phyloP scores from a whole-genome alignment of 2,329 filamentous ascomycete species.

The Botrytis deweyae region DNA sequence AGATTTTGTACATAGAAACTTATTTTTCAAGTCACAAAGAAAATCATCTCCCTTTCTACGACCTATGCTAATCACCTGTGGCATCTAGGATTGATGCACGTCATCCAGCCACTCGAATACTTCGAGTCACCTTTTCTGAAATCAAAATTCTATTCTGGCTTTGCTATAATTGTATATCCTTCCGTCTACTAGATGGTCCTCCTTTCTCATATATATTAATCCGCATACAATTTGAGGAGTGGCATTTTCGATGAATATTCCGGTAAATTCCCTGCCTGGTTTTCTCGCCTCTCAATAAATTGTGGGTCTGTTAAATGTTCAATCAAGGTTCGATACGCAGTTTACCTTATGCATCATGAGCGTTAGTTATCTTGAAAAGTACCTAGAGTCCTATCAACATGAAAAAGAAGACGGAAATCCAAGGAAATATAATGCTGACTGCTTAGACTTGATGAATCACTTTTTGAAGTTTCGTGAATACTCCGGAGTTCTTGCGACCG shows the following conservation, averaged over 20 bases:
- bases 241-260: background rate
- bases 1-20: background rate
- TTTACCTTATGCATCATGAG: background rate
- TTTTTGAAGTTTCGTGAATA: background rate
- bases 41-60: background rate
- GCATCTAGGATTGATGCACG: background rate
- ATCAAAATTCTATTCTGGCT: background rate
- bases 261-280: fast-evolving
- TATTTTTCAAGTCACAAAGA: background rate
- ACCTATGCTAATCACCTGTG: background rate
- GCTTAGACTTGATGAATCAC: background rate
- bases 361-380: background rate
- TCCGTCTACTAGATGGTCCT: fast-evolving
- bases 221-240: background rate
- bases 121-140: background rate
- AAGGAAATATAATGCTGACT: background rate
- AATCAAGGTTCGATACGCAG: background rate
- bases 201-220: background rate
- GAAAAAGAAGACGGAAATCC: background rate
- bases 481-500: background rate
- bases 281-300: background rate
- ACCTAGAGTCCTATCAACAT: no score
- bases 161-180: background rate
- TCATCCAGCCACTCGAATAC: background rate
- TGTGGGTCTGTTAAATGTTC: background rate